phyloP scores from a whole-genome alignment of 352 stramenopile species.

The Peronospora farinosa region DNA sequence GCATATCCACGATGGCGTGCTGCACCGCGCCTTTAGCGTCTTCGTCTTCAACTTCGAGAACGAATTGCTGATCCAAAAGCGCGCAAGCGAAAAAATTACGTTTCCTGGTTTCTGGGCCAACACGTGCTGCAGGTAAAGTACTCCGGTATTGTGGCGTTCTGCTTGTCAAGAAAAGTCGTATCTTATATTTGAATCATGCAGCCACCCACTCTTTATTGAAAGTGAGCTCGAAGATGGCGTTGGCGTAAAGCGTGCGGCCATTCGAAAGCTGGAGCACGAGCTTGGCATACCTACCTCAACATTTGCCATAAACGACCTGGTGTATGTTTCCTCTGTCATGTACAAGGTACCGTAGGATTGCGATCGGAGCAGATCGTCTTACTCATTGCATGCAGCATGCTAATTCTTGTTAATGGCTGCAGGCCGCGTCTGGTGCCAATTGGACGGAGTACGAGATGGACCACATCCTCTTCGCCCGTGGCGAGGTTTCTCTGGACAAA shows the following conservation, averaged over 20 bases:
- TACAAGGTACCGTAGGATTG: constrained; percentile 86
- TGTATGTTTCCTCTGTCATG: constrained; percentile 96
- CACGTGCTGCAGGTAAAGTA: constrained; percentile 91
- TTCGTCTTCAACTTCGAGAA: constrained; percentile 86
- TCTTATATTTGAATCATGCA: constrained; percentile 13
- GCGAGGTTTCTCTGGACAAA: constrained; percentile 67
- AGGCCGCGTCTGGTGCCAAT: constrained; percentile 71
- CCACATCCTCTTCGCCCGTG: constrained; percentile 93
- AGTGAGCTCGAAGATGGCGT: constrained; percentile 78
- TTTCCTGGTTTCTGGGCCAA: constrained; percentile 99
- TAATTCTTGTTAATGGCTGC: constrained; percentile 11
- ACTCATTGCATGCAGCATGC: neutral
- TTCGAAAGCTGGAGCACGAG: constrained; percentile 98
- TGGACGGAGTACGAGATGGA: constrained; percentile 99
- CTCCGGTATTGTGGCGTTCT: constrained; percentile 1
- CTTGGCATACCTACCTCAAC: constrained; percentile 89
- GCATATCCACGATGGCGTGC: constrained; percentile 66
- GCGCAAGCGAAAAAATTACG: constrained; percentile 96
- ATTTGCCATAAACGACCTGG: constrained; percentile 84
- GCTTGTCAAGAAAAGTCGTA: neutral
- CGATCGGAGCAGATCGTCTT: constrained; percentile 1
- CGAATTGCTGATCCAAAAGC: constrained; percentile 86
- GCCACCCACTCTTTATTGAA: constrained; percentile 92
- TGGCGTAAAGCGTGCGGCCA: constrained; percentile 89
- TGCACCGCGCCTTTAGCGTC: constrained; percentile 82